Percentiles rank a stretch among this genome's conserved stretches.
Conservation (phyloP, 2,329 filamentous ascomycete genomes). For the Fusarium azukiicola region DNA sequence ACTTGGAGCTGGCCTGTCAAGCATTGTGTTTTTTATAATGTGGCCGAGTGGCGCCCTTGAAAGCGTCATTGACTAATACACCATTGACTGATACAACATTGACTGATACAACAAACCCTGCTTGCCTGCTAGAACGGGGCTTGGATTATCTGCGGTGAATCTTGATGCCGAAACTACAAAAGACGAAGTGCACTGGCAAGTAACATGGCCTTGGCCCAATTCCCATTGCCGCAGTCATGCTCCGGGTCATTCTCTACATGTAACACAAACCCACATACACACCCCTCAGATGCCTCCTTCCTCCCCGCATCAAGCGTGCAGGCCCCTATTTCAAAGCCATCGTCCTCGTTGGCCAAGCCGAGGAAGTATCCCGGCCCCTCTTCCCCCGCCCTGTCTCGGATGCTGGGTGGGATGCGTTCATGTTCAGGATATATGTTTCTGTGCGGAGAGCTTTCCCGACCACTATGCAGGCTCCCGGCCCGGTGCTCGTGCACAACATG, state of each 20-base stretch:
- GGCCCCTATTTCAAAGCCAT: neutral
- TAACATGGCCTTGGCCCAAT: too few relatives aligned
- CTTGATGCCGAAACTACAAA: too few relatives aligned
- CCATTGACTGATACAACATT: too few relatives aligned
- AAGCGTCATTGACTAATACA: too few relatives aligned
- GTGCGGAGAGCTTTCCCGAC: neutral
- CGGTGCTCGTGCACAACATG: neutral
- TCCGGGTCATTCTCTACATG: neutral
- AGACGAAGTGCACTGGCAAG: too few relatives aligned
- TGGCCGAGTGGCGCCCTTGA: too few relatives aligned
- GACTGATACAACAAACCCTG: too few relatives aligned
- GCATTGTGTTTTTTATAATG: too few relatives aligned
- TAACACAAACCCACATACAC: neutral
- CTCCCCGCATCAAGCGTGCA: neutral
- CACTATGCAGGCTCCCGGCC: neutral
- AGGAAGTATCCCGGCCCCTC: neutral
- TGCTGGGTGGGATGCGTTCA: neutral
- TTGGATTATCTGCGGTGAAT: too few relatives aligned
- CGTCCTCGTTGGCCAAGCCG: neutral
- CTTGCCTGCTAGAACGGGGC: too few relatives aligned
- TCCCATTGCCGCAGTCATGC: neutral
- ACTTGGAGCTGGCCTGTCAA: too few relatives aligned
- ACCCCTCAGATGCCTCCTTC: neutral
- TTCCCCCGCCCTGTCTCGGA: slow-evolving; percentile 8
- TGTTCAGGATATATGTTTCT: neutral